Evolutionary conservation across 306 rosid genomes (phyloP).

Genomic region (Crataegus laevigata): DNA sequence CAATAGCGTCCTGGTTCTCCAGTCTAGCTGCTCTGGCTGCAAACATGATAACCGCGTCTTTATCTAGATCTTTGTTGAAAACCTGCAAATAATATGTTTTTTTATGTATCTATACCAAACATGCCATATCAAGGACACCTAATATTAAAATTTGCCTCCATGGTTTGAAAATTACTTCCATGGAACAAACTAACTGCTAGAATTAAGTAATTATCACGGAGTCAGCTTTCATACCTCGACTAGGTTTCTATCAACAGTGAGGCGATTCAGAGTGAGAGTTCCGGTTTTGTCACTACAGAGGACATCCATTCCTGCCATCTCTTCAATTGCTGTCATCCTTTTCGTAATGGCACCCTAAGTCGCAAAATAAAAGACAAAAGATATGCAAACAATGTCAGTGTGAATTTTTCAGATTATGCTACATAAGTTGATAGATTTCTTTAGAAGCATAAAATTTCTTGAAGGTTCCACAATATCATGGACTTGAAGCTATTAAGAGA

Average conservation of each 20-base stretch:
- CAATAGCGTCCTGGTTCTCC: slow-evolving; percentile 87
- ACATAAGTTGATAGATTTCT: not conserved
- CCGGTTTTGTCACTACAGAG: slow-evolving; percentile 93
- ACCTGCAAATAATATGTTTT: slow-evolving; percentile 39
- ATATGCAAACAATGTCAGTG: slow-evolving; percentile 9
- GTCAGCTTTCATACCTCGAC: slow-evolving; percentile 44
- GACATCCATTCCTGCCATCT: slow-evolving; percentile 95
- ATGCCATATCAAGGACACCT: not conserved
- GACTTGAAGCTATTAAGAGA: not conserved
- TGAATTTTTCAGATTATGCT: not conserved
- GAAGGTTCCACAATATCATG: not conserved
- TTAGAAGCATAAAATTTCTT: not conserved
- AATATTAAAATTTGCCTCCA: not conserved
- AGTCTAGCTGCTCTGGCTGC: slow-evolving; percentile 86
- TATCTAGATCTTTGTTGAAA: slow-evolving; percentile 59
- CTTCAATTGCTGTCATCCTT: slow-evolving; percentile 94
- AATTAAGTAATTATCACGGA: not conserved
- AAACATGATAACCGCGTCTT: slow-evolving; percentile 50
- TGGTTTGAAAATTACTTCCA: not conserved
- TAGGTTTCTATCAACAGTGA: slow-evolving; percentile 65
- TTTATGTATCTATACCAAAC: not conserved
- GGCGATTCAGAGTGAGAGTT: slow-evolving; percentile 81
- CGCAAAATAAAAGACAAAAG: slow-evolving; percentile 3
- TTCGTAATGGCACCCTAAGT: slow-evolving; percentile 79
- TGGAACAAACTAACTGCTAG: not conserved